Percentiles rank a stretch among this genome's conserved stretches.
Conservation (phyloP, 768 basidiomycete species). For the Crepidotus variabilis region DNA sequence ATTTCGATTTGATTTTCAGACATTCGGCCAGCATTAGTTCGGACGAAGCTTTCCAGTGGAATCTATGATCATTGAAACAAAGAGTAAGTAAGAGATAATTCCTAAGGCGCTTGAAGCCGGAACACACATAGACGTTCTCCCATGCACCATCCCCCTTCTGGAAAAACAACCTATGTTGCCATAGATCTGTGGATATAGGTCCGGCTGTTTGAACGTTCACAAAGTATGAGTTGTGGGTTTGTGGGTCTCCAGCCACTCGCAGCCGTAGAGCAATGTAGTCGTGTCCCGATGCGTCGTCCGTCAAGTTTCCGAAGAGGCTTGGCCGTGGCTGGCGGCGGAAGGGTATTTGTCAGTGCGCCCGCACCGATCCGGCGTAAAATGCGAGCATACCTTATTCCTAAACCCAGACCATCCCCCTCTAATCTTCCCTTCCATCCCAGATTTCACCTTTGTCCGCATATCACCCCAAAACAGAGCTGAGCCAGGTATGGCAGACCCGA, state of each 20-base stretch:
- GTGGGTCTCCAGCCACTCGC: conserved; percentile 71
- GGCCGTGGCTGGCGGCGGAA: conserved; percentile 49
- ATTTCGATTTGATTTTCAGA: conserved; percentile 71
- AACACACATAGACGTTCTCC: conserved; percentile 80
- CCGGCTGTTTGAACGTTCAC: conserved; percentile 93
- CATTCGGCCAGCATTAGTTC: conserved; percentile 71
- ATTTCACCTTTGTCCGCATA: conserved; percentile 66
- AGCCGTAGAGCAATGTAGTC: conserved; percentile 79
- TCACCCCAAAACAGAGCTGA: conserved; percentile 78
- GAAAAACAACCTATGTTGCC: conserved; percentile 92
- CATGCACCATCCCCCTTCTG: conserved; percentile 59
- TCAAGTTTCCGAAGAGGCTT: conserved; percentile 83
- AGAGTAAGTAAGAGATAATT: background rate
- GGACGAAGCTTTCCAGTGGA: conserved; percentile 72
- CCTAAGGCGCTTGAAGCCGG: background rate
- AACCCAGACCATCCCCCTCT: conserved; percentile 91
- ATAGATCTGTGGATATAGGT: conserved; percentile 77
- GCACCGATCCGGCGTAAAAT: background rate
- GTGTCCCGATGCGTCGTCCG: conserved; percentile 81
- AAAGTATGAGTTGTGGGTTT: conserved; percentile 82
- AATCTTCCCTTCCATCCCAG: conserved; percentile 63
- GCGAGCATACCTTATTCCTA: conserved; percentile 62
- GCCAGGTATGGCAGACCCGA: conserved; percentile 36
- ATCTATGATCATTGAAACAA: conserved; percentile 43
- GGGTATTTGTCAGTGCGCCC: background rate